phyloP scores from a whole-genome alignment of 2,329 filamentous ascomycete species.

The Fusarium chlamydosporum region DNA sequence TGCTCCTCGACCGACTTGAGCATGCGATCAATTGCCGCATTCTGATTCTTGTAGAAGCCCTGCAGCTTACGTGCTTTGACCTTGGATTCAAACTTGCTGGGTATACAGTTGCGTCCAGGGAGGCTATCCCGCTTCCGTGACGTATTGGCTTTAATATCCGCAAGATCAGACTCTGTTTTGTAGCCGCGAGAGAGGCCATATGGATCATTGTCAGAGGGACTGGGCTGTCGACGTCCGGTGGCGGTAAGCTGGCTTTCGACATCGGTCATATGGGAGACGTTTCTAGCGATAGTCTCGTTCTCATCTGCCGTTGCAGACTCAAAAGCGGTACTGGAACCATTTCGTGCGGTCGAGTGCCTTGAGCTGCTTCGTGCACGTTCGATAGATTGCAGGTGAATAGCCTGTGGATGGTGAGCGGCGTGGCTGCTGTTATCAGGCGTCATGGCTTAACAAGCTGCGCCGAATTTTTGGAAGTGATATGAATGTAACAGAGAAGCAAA shows the following conservation, averaged over 20 bases:
- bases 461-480: not conserved
- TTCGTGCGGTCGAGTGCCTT: constrained; percentile 47
- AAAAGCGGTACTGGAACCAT: constrained; percentile 63
- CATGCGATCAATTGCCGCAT: constrained; percentile 92
- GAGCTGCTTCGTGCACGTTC: constrained; percentile 51
- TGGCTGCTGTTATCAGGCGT: constrained; percentile 59
- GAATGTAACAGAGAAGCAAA: constrained; percentile 9
- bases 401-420: constrained; percentile 62
- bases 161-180: constrained; percentile 83
- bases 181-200: constrained; percentile 82
- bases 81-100: constrained; percentile 46
- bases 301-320: constrained; percentile 57
- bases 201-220: constrained; percentile 77
- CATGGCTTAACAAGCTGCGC: constrained; percentile 53
- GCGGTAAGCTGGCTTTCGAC: constrained; percentile 64
- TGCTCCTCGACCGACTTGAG: constrained; percentile 96
- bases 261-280: constrained; percentile 59
- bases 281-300: constrained; percentile 60
- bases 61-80: constrained; percentile 71
- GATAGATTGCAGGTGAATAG: constrained; percentile 59
- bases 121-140: constrained; percentile 77
- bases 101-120: constrained; percentile 34
- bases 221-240: constrained; percentile 55
- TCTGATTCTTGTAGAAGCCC: constrained; percentile 90
- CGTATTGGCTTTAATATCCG: constrained; percentile 83